Conservation (phyloP, 2,329 filamentous ascomycete genomes). For the Penicillium sp. region DNA sequence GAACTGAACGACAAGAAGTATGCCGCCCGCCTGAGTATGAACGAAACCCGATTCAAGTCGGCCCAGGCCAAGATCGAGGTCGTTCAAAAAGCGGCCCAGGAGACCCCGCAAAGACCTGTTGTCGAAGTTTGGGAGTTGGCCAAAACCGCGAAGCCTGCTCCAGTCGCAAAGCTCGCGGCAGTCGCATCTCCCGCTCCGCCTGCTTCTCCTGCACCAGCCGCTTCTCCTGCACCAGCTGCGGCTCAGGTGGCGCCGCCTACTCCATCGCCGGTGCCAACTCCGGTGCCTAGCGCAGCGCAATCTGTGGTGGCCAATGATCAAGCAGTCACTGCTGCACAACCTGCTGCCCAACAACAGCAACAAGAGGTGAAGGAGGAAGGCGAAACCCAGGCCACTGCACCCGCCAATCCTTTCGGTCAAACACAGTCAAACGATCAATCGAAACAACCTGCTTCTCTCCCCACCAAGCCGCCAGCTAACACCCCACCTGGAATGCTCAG, state of each 20-base stretch:
- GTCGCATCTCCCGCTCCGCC: slow-evolving; percentile 16
- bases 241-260: slow-evolving; percentile 11
- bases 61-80: slow-evolving; percentile 72
- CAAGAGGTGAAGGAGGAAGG: background rate
- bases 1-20: slow-evolving; percentile 74
- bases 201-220: slow-evolving; percentile 21
- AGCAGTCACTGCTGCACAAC: slow-evolving; percentile 5
- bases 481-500: slow-evolving; percentile 43
- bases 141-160: slow-evolving; percentile 62
- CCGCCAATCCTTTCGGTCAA: slow-evolving; percentile 29
- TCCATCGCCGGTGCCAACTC: slow-evolving; percentile 1
- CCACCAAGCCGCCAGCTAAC: slow-evolving; percentile 36
- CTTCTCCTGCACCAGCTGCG: slow-evolving; percentile 21
- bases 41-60: slow-evolving; percentile 65
- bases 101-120: slow-evolving; percentile 82
- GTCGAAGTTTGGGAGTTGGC: slow-evolving; percentile 83
- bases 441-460: slow-evolving; percentile 17
- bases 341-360: background rate
- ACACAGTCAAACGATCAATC: slow-evolving; percentile 22
- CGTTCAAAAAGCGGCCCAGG: slow-evolving; percentile 76
- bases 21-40: slow-evolving; percentile 74
- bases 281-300: slow-evolving; percentile 3
- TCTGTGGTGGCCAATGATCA: slow-evolving; percentile 6
- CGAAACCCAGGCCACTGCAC: background rate
- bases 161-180: slow-evolving; percentile 37